phyloP scores from a whole-genome alignment of 2,329 filamentous ascomycete genomes.

The Raffaelea albimanens region DNA sequence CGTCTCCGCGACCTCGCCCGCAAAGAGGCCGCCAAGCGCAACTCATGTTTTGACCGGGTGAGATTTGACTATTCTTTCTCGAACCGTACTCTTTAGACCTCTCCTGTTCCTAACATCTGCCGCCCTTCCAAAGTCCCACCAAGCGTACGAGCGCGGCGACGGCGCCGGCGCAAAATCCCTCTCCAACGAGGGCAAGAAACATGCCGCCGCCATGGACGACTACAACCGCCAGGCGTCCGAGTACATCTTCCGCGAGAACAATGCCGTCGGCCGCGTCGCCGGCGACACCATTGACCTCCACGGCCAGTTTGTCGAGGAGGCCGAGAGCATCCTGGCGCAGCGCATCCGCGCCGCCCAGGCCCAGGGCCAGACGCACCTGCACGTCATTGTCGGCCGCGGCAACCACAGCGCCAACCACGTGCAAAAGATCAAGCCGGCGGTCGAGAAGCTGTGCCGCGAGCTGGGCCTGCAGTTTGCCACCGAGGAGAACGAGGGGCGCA shows the following conservation, averaged over 20 bases:
- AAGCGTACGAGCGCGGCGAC: conserved; percentile 78
- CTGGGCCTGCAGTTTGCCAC: conserved; percentile 74
- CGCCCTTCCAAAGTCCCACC: conserved; percentile 48
- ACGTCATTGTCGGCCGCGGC: conserved; percentile 93
- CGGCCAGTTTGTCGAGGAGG: conserved; percentile 90
- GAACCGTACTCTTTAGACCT: neutral
- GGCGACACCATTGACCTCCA: conserved; percentile 88
- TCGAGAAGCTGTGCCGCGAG: conserved; percentile 78
- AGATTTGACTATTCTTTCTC: conserved; percentile 14
- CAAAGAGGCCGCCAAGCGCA: conserved; percentile 69
- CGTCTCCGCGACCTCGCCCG: conserved; percentile 76
- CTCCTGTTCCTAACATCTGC: too few relatives aligned
- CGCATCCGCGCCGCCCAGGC: conserved; percentile 70
- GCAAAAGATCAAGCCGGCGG: conserved; percentile 91
- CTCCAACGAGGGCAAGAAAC: conserved; percentile 74
- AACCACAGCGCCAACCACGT: conserved; percentile 76
- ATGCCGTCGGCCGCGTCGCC: conserved; percentile 63
- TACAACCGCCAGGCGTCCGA: conserved; percentile 90
- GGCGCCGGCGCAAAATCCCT: conserved; percentile 75
- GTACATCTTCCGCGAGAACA: conserved; percentile 94
- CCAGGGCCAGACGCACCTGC: conserved; percentile 70
- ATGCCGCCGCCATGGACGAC: conserved; percentile 74
- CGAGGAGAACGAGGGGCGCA: conserved; percentile 81
- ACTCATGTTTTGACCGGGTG: conserved; percentile 66
- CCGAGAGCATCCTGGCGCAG: conserved; percentile 79